Evolutionary conservation across 1,139 yeast species (phyloP), one percentile per base, ranked within the genome.

Genomic region (Kluyveromyces sp.): DNA sequence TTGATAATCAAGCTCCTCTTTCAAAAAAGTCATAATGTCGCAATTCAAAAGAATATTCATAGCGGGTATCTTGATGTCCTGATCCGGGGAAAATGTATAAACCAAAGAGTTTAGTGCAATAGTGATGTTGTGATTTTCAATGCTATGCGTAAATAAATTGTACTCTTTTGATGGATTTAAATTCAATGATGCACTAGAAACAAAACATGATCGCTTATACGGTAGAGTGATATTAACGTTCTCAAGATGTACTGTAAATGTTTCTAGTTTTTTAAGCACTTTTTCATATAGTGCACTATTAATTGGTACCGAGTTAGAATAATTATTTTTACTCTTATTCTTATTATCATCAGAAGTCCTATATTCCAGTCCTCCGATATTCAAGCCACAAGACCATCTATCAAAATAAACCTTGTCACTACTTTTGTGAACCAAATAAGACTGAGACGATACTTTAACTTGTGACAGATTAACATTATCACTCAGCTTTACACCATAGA

Each of bases 131-230:
- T 41, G 43, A 4, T 25, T 30, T 25, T 28, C 15, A 15, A 34
- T 15, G n/a, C 4, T 28, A 27, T 25, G 34, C 4, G 10, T 7
- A 26, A 7, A 6, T 10, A 15, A 34, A 4, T 34, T 28, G 10
- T 10, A 10, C 4, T 37, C 15, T 10, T 26, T 8, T 7, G 30
- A 27, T 21, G 61, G 52, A 45, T 58, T 59, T 8, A 57, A 26
- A 41, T 55, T 52, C 21, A 61, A 34, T 34, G 56, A 59, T 6
- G 58, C 47, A 34, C 60, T 58, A 4, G 66, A 62, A 38, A 60
- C 48, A 25, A 53, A 45, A 6, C 53, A 35, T 21, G 50, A 34
- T 4, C 41, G 26, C 7, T 50, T 43, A 30, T 54, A 52, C 2
- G 49, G 45, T 3, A 61, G 28, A 8, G 42, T 46, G 3, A 63